Percentiles rank a stretch among this genome's conserved stretches.
These are phyloP conservation scores for Typha latifolia DNA, from an alignment of 176 grass and related monocot species.

Conservation along the genomic window DNA sequence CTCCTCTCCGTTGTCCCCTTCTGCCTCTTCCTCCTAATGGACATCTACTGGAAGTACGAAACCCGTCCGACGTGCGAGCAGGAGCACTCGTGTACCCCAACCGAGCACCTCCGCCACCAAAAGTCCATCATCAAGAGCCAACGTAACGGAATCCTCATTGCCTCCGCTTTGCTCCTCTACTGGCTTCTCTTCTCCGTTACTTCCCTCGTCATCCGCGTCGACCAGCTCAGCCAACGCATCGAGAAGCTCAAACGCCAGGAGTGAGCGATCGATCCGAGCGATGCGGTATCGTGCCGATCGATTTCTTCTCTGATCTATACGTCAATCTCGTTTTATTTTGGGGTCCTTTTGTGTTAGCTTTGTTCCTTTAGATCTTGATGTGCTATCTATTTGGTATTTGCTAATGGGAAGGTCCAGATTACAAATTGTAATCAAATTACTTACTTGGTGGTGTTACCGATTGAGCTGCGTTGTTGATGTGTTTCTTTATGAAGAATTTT, in stretches of 20 bases:
- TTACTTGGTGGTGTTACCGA: too few relatives aligned
- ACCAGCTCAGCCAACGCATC: conserved; percentile 10
- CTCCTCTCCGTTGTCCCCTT: conserved; percentile 7
- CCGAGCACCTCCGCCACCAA: conserved; percentile 12
- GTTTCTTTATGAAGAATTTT: too few relatives aligned
- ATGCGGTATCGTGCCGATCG: neutral
- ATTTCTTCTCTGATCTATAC: neutral
- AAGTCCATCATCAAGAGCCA: conserved; percentile 16
- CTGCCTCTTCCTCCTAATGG: conserved; percentile 14
- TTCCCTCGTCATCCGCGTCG: conserved; percentile 4
- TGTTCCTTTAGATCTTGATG: too few relatives aligned
- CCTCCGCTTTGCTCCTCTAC: conserved; percentile 4
- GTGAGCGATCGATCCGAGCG: neutral
- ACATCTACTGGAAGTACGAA: conserved; percentile 18
- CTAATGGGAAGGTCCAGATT: too few relatives aligned
- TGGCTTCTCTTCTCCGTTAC: conserved; percentile 15
- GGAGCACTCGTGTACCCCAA: conserved; percentile 2
- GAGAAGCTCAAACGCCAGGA: conserved; percentile 8
- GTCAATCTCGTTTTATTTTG: too few relatives aligned
- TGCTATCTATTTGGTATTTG: too few relatives aligned
- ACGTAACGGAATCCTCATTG: conserved; percentile 9
- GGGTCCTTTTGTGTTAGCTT: too few relatives aligned
- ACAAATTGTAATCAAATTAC: too few relatives aligned
- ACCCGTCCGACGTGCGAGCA: conserved; percentile 4
- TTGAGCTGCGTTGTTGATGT: too few relatives aligned